Conservation (phyloP, 176 grass and related monocot genomes). For the Areca catechu region DNA sequence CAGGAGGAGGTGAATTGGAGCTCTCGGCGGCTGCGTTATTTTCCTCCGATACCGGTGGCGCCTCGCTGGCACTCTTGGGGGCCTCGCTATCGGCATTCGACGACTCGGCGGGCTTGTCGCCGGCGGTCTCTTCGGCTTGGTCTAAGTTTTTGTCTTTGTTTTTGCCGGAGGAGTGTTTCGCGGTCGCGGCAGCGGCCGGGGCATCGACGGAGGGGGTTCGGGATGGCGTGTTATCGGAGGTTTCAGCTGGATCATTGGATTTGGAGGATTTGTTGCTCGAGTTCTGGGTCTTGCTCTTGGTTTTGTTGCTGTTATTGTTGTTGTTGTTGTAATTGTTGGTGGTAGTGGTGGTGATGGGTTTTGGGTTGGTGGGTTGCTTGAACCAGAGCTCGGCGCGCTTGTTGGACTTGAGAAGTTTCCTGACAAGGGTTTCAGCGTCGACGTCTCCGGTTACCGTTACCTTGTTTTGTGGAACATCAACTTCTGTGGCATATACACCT, state of each 20-base stretch:
- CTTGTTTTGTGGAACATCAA: constrained; percentile 49
- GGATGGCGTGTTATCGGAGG: background rate
- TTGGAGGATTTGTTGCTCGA: constrained; percentile 15
- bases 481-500: constrained; percentile 43
- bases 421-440: constrained; percentile 34
- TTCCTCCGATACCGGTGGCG: constrained; percentile 1
- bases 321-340: constrained; percentile 4
- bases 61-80: constrained; percentile 2
- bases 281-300: background rate
- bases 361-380: constrained; percentile 17
- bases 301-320: background rate
- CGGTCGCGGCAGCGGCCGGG: background rate
- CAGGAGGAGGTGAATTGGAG: constrained; percentile 9
- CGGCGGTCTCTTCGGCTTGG: background rate
- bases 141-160: background rate
- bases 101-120: background rate
- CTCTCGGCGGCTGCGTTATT: constrained; percentile 1
- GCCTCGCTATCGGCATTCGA: constrained; percentile 4
- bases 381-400: constrained; percentile 51
- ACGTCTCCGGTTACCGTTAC: constrained; percentile 34
- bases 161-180: background rate
- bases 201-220: background rate
- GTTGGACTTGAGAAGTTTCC: constrained; percentile 45
- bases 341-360: background rate
- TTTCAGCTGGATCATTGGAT: constrained; percentile 15